phyloP scores from a whole-genome alignment of 805 yeast genomes.

The Hyphopichia homilentoma region DNA sequence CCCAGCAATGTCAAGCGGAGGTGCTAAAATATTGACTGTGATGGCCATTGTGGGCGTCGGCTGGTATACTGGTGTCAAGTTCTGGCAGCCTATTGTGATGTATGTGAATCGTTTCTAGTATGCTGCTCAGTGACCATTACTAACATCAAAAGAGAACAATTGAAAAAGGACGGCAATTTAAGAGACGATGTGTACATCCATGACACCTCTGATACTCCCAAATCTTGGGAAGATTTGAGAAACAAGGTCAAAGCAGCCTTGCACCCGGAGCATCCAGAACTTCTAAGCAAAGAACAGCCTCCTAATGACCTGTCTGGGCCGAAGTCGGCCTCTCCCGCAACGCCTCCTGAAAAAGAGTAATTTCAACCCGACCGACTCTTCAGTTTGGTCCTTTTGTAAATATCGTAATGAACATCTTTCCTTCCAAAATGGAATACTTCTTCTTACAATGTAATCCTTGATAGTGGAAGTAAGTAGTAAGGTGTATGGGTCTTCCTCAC shows the following conservation, averaged over 20 bases:
- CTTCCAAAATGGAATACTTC: no score
- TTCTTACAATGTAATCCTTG: background rate
- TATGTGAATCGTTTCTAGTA: slow-evolving; percentile 28
- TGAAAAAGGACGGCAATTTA: slow-evolving; percentile 61
- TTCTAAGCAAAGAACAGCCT: background rate
- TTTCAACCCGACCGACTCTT: background rate
- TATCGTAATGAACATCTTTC: background rate
- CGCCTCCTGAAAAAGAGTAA: background rate
- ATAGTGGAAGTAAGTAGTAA: background rate
- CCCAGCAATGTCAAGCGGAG: slow-evolving; percentile 9
- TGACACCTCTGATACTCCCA: slow-evolving; percentile 32
- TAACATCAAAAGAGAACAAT: slow-evolving; percentile 45
- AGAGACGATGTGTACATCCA: slow-evolving; percentile 59
- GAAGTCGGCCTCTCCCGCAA: no score
- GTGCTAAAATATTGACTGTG: slow-evolving; percentile 15
- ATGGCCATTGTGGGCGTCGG: slow-evolving; percentile 21
- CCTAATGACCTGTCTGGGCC: no score
- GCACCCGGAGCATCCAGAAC: slow-evolving; percentile 21
- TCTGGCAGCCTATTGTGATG: slow-evolving; percentile 74
- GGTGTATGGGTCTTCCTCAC: slow-evolving; percentile 3
- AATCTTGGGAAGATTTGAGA: slow-evolving; percentile 36
- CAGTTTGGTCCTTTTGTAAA: background rate
- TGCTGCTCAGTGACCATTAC: slow-evolving; percentile 6
- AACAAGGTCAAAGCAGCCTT: slow-evolving; percentile 25
- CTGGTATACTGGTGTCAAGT: slow-evolving; percentile 53